Evolutionary conservation across 495 filamentous ascomycete species (phyloP).

Genomic region (Penicillium soppii): DNA sequence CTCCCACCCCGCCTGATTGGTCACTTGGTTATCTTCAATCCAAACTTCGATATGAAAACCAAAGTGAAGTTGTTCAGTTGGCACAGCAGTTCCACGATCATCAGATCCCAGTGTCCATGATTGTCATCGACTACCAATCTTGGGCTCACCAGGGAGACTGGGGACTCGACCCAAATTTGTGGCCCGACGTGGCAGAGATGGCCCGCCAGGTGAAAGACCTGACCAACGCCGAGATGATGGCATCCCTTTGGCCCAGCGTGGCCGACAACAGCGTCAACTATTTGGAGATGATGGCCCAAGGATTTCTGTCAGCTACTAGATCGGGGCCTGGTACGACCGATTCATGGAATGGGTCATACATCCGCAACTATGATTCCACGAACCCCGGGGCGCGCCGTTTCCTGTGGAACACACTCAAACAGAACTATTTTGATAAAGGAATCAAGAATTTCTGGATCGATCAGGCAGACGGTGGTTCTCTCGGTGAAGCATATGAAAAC

Average conservation of each 20-base stretch:
- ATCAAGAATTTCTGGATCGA: constrained; percentile 36
- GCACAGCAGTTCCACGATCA: constrained; percentile 21
- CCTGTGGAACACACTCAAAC: constrained; percentile 23
- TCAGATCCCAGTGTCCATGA: constrained; percentile 27
- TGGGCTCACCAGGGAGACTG: constrained; percentile 38
- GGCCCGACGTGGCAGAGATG: constrained; percentile 26
- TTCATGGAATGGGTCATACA: constrained; percentile 31
- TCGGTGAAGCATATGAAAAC: constrained; percentile 32
- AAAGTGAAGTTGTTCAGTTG: constrained; percentile 24
- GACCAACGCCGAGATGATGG: constrained; percentile 34
- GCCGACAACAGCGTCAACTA: constrained; percentile 30
- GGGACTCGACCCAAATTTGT: constrained; percentile 27
- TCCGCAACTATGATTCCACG: constrained; percentile 33
- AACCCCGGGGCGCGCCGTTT: constrained; percentile 23
- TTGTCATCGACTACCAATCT: constrained; percentile 35
- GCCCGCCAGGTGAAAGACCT: constrained; percentile 24
- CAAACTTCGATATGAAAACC: constrained; percentile 35
- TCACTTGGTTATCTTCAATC: constrained; percentile 33
- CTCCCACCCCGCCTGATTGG: constrained; percentile 28
- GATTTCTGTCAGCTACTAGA: constrained; percentile 26
- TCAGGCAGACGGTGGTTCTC: constrained; percentile 30
- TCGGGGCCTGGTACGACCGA: constrained; percentile 29
- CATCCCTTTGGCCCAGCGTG: constrained; percentile 33
- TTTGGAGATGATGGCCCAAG: constrained; percentile 26
- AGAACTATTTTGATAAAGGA: constrained; percentile 30